These are phyloP conservation scores for Debaryomyces maramus DNA, from an alignment of 805 yeast species.

Conservation along the genomic window DNA sequence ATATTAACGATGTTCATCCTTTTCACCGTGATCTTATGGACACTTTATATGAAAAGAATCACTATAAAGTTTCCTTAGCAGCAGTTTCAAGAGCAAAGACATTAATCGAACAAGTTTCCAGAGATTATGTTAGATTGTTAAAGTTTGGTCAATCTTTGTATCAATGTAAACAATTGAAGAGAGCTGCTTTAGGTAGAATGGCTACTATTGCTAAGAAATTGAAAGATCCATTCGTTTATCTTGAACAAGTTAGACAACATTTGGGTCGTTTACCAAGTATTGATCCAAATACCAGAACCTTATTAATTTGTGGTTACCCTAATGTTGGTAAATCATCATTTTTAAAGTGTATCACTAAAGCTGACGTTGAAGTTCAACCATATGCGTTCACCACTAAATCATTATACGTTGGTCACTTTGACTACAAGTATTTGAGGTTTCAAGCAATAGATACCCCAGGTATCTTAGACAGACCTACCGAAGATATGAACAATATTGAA, in stretches of 20 bases:
- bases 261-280: slow-evolving; percentile 96
- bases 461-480: slow-evolving; percentile 96
- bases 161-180: slow-evolving; percentile 97
- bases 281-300: slow-evolving; percentile 98
- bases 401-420: slow-evolving; percentile 96
- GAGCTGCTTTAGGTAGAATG: slow-evolving; percentile 99
- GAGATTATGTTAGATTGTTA: slow-evolving; percentile 91
- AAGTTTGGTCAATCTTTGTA: slow-evolving; percentile 97
- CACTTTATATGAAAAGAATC: slow-evolving; percentile 96
- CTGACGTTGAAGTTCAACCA: slow-evolving; percentile 99
- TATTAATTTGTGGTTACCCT: slow-evolving; percentile 97
- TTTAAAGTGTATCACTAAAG: slow-evolving; percentile 88
- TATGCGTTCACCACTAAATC: slow-evolving; percentile 99
- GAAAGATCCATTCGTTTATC: slow-evolving; percentile 88
- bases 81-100: slow-evolving; percentile 93
- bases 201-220: slow-evolving; percentile 95
- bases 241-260: slow-evolving; percentile 99
- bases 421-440: slow-evolving; percentile 94
- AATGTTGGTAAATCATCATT: slow-evolving; percentile 98
- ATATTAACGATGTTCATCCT: slow-evolving; percentile 96
- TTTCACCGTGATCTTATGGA: slow-evolving; percentile 98
- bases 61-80: slow-evolving; percentile 94
- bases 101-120: slow-evolving; percentile 89
- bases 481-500: slow-evolving; percentile 99
- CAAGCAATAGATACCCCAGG: slow-evolving; percentile 99